Percentiles rank a stretch among this genome's conserved stretches.
These are phyloP conservation scores for Fragaria nilgerrensis DNA, from an alignment of 306 rosid genomes.

Conservation along the genomic window DNA sequence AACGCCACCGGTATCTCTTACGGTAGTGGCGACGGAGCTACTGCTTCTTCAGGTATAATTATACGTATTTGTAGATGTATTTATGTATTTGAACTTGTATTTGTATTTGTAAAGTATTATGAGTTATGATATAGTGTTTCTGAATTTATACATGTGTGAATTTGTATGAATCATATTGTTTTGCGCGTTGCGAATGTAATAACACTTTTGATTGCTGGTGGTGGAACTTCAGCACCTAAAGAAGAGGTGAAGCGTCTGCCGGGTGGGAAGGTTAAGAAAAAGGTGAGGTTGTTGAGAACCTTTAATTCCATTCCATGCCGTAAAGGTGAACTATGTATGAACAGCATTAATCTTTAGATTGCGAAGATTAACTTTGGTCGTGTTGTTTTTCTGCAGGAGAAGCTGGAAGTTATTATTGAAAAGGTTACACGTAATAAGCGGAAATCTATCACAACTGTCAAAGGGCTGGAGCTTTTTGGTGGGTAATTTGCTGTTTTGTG, in stretches of 20 bases:
- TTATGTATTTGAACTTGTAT: background rate
- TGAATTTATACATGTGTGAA: conserved; percentile 4
- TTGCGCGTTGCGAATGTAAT: conserved; percentile 4
- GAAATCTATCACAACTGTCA: conserved; percentile 90
- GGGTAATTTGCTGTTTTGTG: conserved; percentile 31
- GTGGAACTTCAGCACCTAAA: conserved; percentile 51
- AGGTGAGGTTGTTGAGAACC: conserved; percentile 38
- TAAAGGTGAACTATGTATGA: background rate
- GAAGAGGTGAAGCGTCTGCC: conserved; percentile 97
- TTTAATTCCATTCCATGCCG: background rate
- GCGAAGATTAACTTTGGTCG: conserved; percentile 16
- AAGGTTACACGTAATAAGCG: conserved; percentile 91
- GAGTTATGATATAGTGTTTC: background rate
- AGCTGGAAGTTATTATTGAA: conserved; percentile 87
- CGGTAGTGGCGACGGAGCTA: conserved; percentile 65
- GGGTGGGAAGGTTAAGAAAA: conserved; percentile 99
- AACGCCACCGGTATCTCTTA: conserved; percentile 63
- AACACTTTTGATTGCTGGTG: background rate
- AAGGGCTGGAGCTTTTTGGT: conserved; percentile 97
- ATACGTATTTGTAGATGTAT: background rate
- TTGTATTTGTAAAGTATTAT: background rate
- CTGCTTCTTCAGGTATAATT: conserved; percentile 78
- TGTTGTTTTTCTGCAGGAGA: conserved; percentile 57
- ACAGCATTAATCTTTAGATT: background rate
- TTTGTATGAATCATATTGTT: background rate